These are phyloP conservation scores for Leccinum disarticulatum DNA, from an alignment of 768 basidiomycete species.

Conservation along the genomic window DNA sequence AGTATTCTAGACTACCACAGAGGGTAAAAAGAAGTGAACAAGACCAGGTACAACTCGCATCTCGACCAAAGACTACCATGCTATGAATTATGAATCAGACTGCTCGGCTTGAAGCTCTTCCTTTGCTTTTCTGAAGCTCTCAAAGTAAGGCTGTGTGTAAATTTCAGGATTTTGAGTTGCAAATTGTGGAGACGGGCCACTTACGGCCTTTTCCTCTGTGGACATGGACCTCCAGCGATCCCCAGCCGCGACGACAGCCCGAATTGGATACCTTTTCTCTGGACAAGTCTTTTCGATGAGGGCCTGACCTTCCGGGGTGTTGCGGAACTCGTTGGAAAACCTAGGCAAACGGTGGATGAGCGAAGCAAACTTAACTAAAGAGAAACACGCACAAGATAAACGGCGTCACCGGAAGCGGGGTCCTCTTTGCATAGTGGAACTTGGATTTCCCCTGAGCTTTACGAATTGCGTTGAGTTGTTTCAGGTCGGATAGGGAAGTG, in stretches of 20 bases:
- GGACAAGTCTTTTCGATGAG: constrained; percentile 10
- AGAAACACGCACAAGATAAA: constrained; percentile 27
- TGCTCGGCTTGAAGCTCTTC: constrained; percentile 12
- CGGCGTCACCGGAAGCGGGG: constrained; percentile 7
- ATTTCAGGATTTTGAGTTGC: neutral
- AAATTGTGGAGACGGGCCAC: neutral
- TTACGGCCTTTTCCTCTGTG: constrained; percentile 32
- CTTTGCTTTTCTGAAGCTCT: constrained; percentile 16
- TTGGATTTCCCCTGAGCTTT: constrained; percentile 25
- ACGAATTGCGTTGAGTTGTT: constrained; percentile 35
- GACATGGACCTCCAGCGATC: constrained; percentile 34
- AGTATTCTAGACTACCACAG: constrained; percentile 2
- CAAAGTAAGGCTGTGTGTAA: constrained; percentile 20
- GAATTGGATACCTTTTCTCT: constrained; percentile 1
- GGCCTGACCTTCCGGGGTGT: constrained; percentile 13
- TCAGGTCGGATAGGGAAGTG: constrained; percentile 20
- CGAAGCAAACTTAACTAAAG: neutral
- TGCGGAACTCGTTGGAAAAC: constrained; percentile 23
- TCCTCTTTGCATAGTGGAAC: constrained; percentile 5
- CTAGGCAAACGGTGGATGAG: constrained; percentile 9
- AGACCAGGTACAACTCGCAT: constrained; percentile 3
- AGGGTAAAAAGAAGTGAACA: constrained; percentile 1
- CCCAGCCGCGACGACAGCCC: constrained; percentile 18
- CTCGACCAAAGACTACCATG: neutral
- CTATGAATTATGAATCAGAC: constrained; percentile 8